A percentile compares a stretch with the other conserved stretches of the same genome.
Conservation (phyloP, 805 yeast species). For the Hanseniaspora jakobsenii region DNA sequence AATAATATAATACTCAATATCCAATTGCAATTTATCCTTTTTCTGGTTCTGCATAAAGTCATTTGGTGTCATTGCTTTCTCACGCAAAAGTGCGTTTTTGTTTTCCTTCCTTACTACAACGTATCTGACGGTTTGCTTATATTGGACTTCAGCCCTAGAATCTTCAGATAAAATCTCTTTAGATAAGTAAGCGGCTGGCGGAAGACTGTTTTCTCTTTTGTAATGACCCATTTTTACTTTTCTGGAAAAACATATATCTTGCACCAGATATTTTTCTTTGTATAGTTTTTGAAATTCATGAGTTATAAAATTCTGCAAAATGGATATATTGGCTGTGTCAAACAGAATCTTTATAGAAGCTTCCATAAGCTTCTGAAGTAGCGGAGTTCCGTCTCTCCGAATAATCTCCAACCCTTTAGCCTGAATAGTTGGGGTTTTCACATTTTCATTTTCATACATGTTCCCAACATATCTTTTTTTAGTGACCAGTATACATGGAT, state of each 20-base stretch:
- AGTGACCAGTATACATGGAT: constrained; percentile 68
- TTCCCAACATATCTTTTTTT: constrained; percentile 90
- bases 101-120: constrained; percentile 53
- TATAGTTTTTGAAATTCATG: constrained; percentile 57
- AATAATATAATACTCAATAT: constrained; percentile 72
- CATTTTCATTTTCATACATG: constrained; percentile 50
- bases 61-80: constrained; percentile 69
- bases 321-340: constrained; percentile 57
- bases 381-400: constrained; percentile 87
- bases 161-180: constrained; percentile 47
- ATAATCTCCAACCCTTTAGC: constrained; percentile 96
- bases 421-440: constrained; percentile 58
- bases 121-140: constrained; percentile 77
- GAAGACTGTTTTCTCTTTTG: constrained; percentile 56
- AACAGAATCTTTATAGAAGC: constrained; percentile 56
- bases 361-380: constrained; percentile 74
- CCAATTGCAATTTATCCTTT: constrained; percentile 37
- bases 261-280: constrained; percentile 50
- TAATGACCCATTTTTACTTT: constrained; percentile 80
- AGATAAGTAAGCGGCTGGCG: constrained; percentile 88
- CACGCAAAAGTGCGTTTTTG: constrained; percentile 42
- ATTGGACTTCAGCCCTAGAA: constrained; percentile 70
- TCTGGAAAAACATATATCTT: constrained; percentile 84
- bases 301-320: constrained; percentile 52
- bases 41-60: constrained; percentile 41